Conservation (phyloP, 73 alveolate species). For the Blepharisma stoltei region DNA sequence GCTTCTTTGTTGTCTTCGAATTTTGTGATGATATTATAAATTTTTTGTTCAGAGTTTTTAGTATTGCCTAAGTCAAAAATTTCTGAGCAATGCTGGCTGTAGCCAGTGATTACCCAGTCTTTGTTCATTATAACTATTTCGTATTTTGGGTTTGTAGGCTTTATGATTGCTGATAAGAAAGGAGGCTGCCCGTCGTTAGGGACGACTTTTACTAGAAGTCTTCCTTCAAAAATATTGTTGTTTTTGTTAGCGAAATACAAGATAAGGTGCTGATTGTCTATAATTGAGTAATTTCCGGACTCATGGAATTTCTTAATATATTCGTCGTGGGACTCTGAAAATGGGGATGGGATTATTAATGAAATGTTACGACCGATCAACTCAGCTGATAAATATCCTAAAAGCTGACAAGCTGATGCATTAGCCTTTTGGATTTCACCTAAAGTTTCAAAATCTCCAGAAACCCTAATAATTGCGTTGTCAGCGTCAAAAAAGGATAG, state of each 20-base stretch:
- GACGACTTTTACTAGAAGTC: background rate
- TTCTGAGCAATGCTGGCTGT: background rate
- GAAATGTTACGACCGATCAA: background rate
- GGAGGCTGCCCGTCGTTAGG: constrained; percentile 10
- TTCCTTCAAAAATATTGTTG: constrained; percentile 1
- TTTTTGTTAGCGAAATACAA: background rate
- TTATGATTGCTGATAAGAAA: background rate
- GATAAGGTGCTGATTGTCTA: background rate
- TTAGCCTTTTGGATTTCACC: background rate
- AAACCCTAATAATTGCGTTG: background rate
- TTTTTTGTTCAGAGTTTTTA: constrained; percentile 11
- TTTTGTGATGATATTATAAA: background rate
- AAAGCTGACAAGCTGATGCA: constrained; percentile 12
- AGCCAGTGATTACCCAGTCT: constrained; percentile 6
- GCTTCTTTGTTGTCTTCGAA: constrained; percentile 21
- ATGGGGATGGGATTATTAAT: background rate
- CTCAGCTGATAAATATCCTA: constrained; percentile 3
- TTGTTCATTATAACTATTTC: background rate
- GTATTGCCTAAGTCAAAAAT: background rate
- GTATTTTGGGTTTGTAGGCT: background rate
- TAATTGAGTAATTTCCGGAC: background rate
- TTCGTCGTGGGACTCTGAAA: background rate
- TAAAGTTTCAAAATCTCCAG: constrained; percentile 6
- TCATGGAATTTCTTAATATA: background rate
- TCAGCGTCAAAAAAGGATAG: background rate